Conservation (phyloP, 2,329 filamentous ascomycete genomes). For the Hymenoscyphus albidus region DNA sequence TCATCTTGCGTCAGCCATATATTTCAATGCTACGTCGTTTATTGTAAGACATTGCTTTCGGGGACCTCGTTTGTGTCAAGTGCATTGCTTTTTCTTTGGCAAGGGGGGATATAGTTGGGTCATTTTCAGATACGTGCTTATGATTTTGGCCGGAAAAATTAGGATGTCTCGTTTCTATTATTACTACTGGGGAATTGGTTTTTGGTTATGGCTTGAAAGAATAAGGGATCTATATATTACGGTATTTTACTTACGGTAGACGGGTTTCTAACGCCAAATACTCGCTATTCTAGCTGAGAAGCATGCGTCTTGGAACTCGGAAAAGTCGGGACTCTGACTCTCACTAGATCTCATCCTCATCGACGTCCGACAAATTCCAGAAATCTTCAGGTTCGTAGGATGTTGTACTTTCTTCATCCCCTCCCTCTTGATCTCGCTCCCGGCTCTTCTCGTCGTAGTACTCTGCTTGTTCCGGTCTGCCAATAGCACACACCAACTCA, state of each 20-base stretch:
- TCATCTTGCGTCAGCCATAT: background rate
- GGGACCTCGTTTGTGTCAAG: background rate
- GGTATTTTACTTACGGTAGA: background rate
- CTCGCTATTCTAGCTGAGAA: too few species aligned
- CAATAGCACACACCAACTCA: background rate
- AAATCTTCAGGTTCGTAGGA: too few species aligned
- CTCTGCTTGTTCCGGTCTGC: background rate
- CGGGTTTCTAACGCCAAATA: too few species aligned
- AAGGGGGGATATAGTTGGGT: background rate
- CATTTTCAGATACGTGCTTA: background rate
- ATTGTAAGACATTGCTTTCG: background rate
- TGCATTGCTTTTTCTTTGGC: background rate
- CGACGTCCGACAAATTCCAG: too few species aligned
- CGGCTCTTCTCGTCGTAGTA: background rate
- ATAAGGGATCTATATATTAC: too few species aligned
- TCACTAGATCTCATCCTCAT: too few species aligned
- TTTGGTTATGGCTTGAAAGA: too few species aligned
- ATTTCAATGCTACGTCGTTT: background rate
- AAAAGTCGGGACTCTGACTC: too few species aligned
- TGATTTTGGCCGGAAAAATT: too few species aligned
- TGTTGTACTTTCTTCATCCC: too few species aligned
- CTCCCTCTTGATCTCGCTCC: background rate
- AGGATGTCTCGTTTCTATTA: background rate
- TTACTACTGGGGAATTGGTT: background rate
- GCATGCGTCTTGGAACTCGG: too few species aligned